These are phyloP conservation scores for Chlorociboria aeruginascens DNA, from an alignment of 495 filamentous ascomycete genomes.

Conservation along the genomic window DNA sequence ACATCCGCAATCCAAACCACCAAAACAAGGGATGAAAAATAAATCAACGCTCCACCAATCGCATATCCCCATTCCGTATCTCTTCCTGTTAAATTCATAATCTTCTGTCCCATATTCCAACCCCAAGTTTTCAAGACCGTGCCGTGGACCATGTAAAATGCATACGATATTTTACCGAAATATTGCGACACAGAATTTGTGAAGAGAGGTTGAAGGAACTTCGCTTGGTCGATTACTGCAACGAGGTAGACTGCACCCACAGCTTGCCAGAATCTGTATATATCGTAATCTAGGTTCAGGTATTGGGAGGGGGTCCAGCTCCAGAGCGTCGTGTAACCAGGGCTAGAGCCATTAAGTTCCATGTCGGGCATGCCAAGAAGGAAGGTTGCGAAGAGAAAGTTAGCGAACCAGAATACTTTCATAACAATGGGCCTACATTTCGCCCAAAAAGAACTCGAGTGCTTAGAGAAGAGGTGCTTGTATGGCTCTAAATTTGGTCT, in stretches of 20 bases:
- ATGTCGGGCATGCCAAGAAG: slow-evolving; percentile 13
- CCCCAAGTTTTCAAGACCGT: slow-evolving; percentile 38
- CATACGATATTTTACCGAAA: slow-evolving; percentile 42
- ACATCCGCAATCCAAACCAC: no score
- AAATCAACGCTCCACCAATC: no score
- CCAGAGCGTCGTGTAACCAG: slow-evolving; percentile 11
- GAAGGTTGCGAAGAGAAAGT: slow-evolving; percentile 1
- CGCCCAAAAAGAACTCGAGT: not conserved
- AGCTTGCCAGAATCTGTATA: not conserved
- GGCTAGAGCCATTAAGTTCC: slow-evolving; percentile 20
- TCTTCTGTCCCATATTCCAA: not conserved
- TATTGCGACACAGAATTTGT: slow-evolving; percentile 45
- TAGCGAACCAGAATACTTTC: not conserved
- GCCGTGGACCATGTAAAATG: slow-evolving; percentile 44
- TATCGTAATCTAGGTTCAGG: not conserved
- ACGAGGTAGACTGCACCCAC: slow-evolving; percentile 35
- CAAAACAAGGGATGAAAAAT: no score
- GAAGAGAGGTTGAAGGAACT: slow-evolving; percentile 39
- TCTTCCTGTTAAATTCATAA: not conserved
- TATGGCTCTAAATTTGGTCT: not conserved
- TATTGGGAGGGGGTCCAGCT: slow-evolving; percentile 17
- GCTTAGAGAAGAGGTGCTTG: not conserved
- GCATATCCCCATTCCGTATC: no score
- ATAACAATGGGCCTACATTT: not conserved
- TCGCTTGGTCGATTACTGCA: slow-evolving; percentile 38